Conservation (phyloP, 352 stramenopile species). For the Globisporangium irregulare region DNA sequence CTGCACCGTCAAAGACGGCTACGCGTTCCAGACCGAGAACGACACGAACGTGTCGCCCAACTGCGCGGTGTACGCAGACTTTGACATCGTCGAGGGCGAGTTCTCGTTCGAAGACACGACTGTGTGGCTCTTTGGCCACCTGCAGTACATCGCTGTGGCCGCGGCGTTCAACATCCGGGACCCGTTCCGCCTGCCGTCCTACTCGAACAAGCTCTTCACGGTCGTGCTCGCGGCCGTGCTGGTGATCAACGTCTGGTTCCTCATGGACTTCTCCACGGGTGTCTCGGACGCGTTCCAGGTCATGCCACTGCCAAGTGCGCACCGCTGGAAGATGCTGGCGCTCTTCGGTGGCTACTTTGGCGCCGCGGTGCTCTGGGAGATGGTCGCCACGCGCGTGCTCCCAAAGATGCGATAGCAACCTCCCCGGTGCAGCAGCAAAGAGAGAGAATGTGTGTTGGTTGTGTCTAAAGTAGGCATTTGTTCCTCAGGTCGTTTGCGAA, state of each 20-base stretch:
- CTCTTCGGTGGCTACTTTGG: slow-evolving; percentile 40
- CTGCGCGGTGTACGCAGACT: slow-evolving; percentile 20
- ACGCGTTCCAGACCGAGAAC: slow-evolving; percentile 20
- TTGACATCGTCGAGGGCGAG: slow-evolving; percentile 29
- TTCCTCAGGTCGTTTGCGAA: background rate
- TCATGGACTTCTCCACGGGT: slow-evolving; percentile 34
- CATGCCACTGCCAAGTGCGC: slow-evolving; percentile 34
- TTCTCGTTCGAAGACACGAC: slow-evolving; percentile 48
- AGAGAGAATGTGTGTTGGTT: background rate
- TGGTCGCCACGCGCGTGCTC: slow-evolving; percentile 24
- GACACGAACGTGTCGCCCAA: slow-evolving; percentile 15
- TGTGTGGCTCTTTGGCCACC: slow-evolving; percentile 57
- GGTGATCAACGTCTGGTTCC: slow-evolving; percentile 48
- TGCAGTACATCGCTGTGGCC: slow-evolving; percentile 50
- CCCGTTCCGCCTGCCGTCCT: slow-evolving; percentile 46
- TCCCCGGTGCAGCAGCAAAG: background rate
- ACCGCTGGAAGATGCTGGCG: slow-evolving; percentile 38
- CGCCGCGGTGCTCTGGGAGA: slow-evolving; percentile 25
- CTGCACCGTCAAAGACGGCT: slow-evolving; percentile 35
- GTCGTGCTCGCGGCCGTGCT: slow-evolving; percentile 24
- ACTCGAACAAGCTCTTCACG: slow-evolving; percentile 40
- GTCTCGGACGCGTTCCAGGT: slow-evolving; percentile 47
- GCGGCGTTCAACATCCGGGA: slow-evolving; percentile 59
- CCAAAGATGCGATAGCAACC: slow-evolving; percentile 18
- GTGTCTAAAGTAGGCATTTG: background rate